Percentiles rank a stretch among this genome's conserved stretches.
phyloP scores from a whole-genome alignment of 768 basidiomycete species.

The Pulveroboletus sp. region DNA sequence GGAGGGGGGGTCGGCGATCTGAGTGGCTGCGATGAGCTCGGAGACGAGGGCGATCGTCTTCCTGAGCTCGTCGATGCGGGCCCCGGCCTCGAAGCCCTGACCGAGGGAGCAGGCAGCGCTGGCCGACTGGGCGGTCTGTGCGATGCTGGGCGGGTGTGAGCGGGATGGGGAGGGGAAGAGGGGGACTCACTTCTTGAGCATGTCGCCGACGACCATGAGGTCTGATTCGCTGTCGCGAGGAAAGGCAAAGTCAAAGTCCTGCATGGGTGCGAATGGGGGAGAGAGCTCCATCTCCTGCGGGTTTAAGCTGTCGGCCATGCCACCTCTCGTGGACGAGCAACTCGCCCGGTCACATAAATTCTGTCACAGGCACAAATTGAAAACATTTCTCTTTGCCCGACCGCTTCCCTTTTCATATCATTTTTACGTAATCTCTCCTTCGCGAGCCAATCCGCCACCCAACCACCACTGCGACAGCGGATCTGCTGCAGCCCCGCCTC shows the following conservation, averaged over 20 bases:
- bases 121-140: slow-evolving; percentile 55
- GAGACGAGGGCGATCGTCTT: slow-evolving; percentile 51
- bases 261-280: slow-evolving; percentile 1
- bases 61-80: slow-evolving; percentile 53
- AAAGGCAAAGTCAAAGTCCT: slow-evolving; percentile 25
- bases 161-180: slow-evolving; percentile 6
- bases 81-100: slow-evolving; percentile 45
- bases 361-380: slow-evolving; percentile 37
- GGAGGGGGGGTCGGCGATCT: slow-evolving; percentile 32
- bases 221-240: slow-evolving; percentile 39
- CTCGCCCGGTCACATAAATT: slow-evolving; percentile 28
- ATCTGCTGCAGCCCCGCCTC: slow-evolving; percentile 17
- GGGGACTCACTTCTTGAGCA: slow-evolving; percentile 48
- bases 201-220: slow-evolving; percentile 46
- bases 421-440: slow-evolving; percentile 19
- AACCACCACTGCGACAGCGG: slow-evolving; percentile 1
- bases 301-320: not conserved
- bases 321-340: slow-evolving; percentile 11
- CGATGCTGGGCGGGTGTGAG: slow-evolving; percentile 44
- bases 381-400: slow-evolving; percentile 26
- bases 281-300: too few relatives aligned
- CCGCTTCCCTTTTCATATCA: slow-evolving; percentile 10
- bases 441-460: slow-evolving; percentile 4
- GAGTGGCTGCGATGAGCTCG: slow-evolving; percentile 48
- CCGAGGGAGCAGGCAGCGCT: slow-evolving; percentile 45